Conservation (phyloP, 169 alveolate genomes). For the Plasmodium ovale region DNA sequence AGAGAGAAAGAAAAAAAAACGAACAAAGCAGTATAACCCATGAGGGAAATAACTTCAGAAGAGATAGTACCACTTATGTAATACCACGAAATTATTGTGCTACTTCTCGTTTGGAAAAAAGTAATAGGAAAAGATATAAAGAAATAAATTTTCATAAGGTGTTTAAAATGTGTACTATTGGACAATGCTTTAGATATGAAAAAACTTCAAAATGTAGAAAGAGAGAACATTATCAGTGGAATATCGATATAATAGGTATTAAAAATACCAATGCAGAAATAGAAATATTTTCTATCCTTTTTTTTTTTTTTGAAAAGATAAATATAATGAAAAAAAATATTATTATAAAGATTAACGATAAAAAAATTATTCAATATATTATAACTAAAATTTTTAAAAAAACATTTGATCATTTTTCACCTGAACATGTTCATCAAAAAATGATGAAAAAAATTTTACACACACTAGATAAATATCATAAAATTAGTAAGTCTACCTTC, state of each 20-base stretch:
- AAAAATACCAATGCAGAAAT: constrained; percentile 42
- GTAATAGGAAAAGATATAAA: not conserved
- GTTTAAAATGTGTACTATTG: constrained; percentile 62
- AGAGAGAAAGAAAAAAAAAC: not conserved
- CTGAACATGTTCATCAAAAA: not conserved
- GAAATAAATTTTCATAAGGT: constrained; percentile 12
- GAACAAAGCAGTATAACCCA: not conserved
- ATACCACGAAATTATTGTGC: too few relatives aligned
- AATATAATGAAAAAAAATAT: constrained; percentile 23
- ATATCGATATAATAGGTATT: constrained; percentile 79
- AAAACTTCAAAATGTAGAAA: constrained; percentile 77
- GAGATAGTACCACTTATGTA: not conserved
- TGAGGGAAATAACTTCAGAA: not conserved
- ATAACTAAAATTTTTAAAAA: constrained; percentile 18
- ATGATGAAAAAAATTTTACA: constrained; percentile 9
- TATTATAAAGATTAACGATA: constrained; percentile 57
- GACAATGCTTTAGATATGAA: constrained; percentile 80
- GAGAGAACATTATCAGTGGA: constrained; percentile 87
- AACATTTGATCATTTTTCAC: constrained; percentile 9
- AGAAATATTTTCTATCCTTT: constrained; percentile 22
- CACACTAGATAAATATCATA: constrained; percentile 43
- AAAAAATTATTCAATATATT: constrained; percentile 14
- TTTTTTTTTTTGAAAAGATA: constrained; percentile 27
- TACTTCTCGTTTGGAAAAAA: not conserved
- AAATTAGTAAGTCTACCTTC: constrained; percentile 8